phyloP scores from a whole-genome alignment of 768 basidiomycete species.

The Xerocomus brunneocitrinus region DNA sequence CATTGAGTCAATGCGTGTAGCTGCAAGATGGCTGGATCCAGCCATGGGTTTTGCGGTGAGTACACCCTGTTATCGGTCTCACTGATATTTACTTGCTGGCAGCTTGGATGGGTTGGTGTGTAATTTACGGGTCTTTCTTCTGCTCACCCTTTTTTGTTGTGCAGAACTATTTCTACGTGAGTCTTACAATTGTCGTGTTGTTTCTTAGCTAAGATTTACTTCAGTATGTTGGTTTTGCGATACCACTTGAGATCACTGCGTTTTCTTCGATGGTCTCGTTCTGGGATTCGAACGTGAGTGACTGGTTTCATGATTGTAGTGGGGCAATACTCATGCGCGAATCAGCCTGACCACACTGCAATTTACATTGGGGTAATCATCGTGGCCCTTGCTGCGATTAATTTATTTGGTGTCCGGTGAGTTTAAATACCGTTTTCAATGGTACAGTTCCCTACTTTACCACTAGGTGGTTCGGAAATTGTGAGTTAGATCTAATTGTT shows the following conservation, averaged over 20 bases:
- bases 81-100: background rate
- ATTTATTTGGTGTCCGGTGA: background rate
- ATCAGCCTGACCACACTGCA: background rate
- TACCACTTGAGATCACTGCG: background rate
- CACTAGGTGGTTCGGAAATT: background rate
- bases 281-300: background rate
- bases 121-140: background rate
- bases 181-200: background rate
- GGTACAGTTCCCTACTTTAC: background rate
- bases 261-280: background rate
- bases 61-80: background rate
- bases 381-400: background rate
- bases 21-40: background rate
- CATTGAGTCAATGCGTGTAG: background rate
- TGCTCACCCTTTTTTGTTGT: background rate
- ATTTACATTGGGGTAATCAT: background rate
- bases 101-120: background rate
- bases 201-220: background rate
- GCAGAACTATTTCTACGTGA: background rate
- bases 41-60: background rate
- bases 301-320: background rate
- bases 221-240: background rate
- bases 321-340: background rate
- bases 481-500: background rate
- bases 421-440: background rate